Percentiles rank a stretch among this genome's conserved stretches.
Evolutionary conservation across 2,329 filamentous ascomycete species (phyloP).

Genomic region (Cercospora zeae-maydis): DNA sequence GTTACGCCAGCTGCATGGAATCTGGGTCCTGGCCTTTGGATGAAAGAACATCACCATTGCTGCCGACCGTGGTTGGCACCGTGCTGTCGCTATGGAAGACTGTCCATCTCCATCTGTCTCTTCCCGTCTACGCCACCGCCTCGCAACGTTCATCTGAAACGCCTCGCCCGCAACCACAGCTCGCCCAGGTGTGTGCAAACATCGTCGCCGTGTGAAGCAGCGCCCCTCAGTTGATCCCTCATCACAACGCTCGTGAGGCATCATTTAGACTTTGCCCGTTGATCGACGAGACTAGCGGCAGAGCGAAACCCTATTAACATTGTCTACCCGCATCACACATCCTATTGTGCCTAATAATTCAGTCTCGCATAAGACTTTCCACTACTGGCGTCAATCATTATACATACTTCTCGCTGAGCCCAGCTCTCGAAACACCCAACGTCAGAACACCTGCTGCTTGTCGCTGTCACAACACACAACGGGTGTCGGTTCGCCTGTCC

Average conservation of each 20-base stretch:
- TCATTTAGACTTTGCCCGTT: constrained; percentile 10
- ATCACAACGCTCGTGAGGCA: constrained; percentile 1
- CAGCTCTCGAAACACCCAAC: constrained; percentile 19
- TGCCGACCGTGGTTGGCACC: constrained; percentile 14
- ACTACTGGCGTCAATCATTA: constrained; percentile 16
- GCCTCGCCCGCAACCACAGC: neutral
- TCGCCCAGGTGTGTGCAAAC: neutral
- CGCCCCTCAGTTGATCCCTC: constrained; percentile 10
- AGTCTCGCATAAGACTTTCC: constrained; percentile 9
- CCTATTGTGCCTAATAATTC: constrained; percentile 13
- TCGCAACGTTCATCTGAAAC: neutral
- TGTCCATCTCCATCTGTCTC: neutral
- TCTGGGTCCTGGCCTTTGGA: constrained; percentile 8
- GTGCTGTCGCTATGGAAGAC: neutral
- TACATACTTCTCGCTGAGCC: constrained; percentile 20
- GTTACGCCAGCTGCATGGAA: constrained; percentile 15
- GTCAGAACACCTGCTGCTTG: constrained; percentile 17
- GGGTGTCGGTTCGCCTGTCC: constrained; percentile 18
- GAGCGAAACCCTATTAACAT: constrained; percentile 20
- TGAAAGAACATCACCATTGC: constrained; percentile 10
- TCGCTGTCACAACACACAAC: constrained; percentile 20
- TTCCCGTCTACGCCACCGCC: neutral
- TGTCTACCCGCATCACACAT: constrained; percentile 17
- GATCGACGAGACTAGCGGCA: constrained; percentile 15
- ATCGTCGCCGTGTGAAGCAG: constrained; percentile 6